Base-by-base conservation (phyloP, 805 yeast species). In the Limtongozyma cylindracea region DNA sequence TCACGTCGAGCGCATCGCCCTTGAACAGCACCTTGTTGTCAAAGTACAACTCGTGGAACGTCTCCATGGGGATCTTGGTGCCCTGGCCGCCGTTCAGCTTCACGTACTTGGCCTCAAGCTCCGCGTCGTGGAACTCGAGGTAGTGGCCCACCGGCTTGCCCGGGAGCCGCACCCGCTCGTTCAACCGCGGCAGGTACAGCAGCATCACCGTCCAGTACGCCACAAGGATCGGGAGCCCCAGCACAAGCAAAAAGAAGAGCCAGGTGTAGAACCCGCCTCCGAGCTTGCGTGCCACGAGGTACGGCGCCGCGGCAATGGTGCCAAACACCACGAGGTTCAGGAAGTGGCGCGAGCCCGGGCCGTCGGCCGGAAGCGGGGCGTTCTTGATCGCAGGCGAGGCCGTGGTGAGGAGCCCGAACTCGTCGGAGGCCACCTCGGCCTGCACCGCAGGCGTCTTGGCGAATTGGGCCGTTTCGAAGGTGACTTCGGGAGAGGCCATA, bases 361-460 rank as follows among this genome's bases (percentile, higher is more conserved):
- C 94, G 40, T 78, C 94, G 4, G 91, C 92, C 13, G 91, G 82
- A 29, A 77, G 52, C 8, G 80, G 80, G 2, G 84, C 91, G 40
- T 78, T 78, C 38, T 70, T 63, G 39, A 78, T 77, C 6, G 82
- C 53, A 13, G 91, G 91, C 13, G 52, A 43, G 17, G 36, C 47
- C 19, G 54, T 42, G 26, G 56, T 49, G 28, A 33, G 27, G 13
- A 51, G 37, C 4, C 58, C 58, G 25, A 39, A 36, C 21, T 35
- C 41, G 23, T 33, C 39, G 21, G 38, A 30, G 10, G 47, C 45
- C 16, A 46, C 38, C 23, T 39, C 43, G 20, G 40, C 39, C 8
- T 39, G 42, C 9, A 61, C 59, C 13, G 43, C 34, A 3, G 78
- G 78, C 10, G 84, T 71, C 35, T 59, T 51, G 37, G n/a, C n/a